Evolutionary conservation across 2,329 filamentous ascomycete species (phyloP), one percentile per base, ranked within the genome.

Genomic region (Akanthomyces muscarius): DNA sequence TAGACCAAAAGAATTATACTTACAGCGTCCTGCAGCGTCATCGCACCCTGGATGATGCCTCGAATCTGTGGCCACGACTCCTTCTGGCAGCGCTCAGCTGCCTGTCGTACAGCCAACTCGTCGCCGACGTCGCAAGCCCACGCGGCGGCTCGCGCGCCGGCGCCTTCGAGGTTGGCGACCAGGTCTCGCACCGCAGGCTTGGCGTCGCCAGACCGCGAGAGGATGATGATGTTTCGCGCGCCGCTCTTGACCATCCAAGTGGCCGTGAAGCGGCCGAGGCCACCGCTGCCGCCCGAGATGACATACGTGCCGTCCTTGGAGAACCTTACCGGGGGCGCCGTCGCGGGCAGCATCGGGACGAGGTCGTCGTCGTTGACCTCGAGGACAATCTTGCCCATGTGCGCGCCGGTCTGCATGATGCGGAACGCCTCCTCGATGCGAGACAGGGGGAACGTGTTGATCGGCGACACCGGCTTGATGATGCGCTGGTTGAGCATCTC

Each of bases 211-310:
- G 42, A 47, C 18, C 57, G 6, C 3, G 58, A 61, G 2, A 81
- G 73, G 5, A 81, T 73, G 1, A 79, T 74, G 23, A 82, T 67
- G 62, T 77, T 73, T 8, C 73, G 71, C 4, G 79, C 80, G 4
- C 80, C 80, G 38, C 77, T 73, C 44, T 71, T 70, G 7, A 77
- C 72, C 78, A 82, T 80, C 77, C 78, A 81, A 1, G 72, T 72
- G 7, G 77, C 71, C 69, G 82, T 76, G 65, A 74, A 78, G 38
- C 75, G 72, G 6, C 80, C 80, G 16, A 82, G 71, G 16, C 78
- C 80, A 33, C 80, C 80, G 0, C 77, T 76, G 23, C 79, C 78
- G 18, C 80, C 80, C 41, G 80, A 74, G 38, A 82, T 70, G 61
- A 82, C 72, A 65, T 82, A 82, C 0, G 65, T 60, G 14, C 38